Conservation (phyloP, 371 early-diverging fungal genomes). For the Conidiobolus incongruus region DNA sequence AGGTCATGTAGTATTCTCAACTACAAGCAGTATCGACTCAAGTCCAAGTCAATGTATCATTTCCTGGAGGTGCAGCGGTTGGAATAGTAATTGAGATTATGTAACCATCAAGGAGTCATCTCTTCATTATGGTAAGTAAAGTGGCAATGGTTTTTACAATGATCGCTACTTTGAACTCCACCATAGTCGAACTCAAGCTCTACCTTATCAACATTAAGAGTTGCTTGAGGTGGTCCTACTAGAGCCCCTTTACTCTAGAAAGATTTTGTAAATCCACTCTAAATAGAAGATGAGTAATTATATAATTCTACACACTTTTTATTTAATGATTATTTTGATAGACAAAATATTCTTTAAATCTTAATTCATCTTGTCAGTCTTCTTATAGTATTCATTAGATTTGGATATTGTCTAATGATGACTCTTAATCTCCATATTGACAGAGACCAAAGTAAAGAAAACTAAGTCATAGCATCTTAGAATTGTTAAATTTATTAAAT, state of each 20-base stretch:
- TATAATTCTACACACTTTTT: background rate
- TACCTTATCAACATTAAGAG: background rate
- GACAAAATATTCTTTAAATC: too few relatives aligned
- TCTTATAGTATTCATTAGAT: too few relatives aligned
- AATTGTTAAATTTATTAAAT: too few relatives aligned
- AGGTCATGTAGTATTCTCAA: too few relatives aligned
- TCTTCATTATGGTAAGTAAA: background rate
- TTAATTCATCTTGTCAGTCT: too few relatives aligned
- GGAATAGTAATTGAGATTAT: background rate
- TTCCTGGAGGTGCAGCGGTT: background rate
- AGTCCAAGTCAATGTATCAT: slow-evolving; percentile 26
- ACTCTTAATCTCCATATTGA: too few relatives aligned
- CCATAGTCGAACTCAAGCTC: background rate
- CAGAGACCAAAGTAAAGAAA: too few relatives aligned
- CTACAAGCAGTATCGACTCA: slow-evolving; percentile 35
- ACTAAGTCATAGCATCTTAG: too few relatives aligned
- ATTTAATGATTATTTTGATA: too few relatives aligned
- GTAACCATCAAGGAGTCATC: background rate
- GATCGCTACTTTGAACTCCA: slow-evolving; percentile 24
- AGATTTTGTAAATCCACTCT: background rate
- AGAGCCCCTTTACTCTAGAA: background rate
- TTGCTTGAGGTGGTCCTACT: background rate
- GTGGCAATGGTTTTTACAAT: slow-evolving; percentile 19
- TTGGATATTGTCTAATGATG: too few relatives aligned
- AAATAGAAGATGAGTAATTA: background rate